Evolutionary conservation across 2,329 filamentous ascomycete species (phyloP).

Genomic region (Aspergillus sp.): DNA sequence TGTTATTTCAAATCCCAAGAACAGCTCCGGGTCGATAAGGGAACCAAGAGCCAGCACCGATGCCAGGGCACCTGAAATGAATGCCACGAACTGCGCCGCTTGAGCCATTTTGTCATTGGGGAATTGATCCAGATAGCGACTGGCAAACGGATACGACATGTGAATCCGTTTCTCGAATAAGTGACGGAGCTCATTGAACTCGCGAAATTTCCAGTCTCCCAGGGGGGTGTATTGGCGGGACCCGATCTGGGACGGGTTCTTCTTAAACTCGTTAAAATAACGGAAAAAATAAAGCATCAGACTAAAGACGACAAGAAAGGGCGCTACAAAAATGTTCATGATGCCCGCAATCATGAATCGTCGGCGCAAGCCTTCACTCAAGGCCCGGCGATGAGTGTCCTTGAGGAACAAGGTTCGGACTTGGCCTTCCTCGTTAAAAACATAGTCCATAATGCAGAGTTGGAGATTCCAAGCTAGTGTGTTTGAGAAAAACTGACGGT

Average conservation of each 20-base stretch:
- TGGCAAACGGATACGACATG: constrained; percentile 92
- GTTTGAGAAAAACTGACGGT: constrained; percentile 78
- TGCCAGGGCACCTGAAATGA: constrained; percentile 79
- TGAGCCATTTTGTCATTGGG: constrained; percentile 92
- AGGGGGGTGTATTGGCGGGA: constrained; percentile 86
- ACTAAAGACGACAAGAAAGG: constrained; percentile 81
- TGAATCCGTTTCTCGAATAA: constrained; percentile 84
- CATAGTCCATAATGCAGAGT: constrained; percentile 85
- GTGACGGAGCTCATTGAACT: constrained; percentile 95
- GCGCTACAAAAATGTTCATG: constrained; percentile 80
- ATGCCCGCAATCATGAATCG: constrained; percentile 79
- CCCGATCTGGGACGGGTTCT: constrained; percentile 82
- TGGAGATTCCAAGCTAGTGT: constrained; percentile 90
- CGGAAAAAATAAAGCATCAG: constrained; percentile 88
- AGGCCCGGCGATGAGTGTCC: constrained; percentile 69
- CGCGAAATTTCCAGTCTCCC: constrained; percentile 96
- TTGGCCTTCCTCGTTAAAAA: constrained; percentile 86
- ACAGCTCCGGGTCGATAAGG: constrained; percentile 83
- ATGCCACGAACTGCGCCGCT: constrained; percentile 75
- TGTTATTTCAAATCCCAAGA: constrained; percentile 88
- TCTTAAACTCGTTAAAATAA: constrained; percentile 96
- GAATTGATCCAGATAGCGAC: constrained; percentile 90
- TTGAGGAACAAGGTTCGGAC: constrained; percentile 82
- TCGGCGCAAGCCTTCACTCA: constrained; percentile 72
- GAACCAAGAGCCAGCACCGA: constrained; percentile 81